Conservation (phyloP, 164 flowering plant genomes). For the Umbilicus rupestris region DNA sequence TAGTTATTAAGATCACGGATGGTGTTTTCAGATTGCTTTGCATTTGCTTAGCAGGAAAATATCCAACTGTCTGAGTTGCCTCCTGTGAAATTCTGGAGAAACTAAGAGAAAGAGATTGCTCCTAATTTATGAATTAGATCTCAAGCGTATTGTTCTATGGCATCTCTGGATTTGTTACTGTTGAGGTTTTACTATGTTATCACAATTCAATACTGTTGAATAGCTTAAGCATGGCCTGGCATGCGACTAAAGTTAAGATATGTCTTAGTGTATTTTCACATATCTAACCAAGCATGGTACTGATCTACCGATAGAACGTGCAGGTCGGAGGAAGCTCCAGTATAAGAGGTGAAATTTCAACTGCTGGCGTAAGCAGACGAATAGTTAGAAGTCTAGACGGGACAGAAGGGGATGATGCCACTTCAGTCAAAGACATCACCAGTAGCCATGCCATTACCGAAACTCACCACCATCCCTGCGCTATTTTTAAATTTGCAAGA, state of each 20-base stretch:
- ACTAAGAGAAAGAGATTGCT: background rate
- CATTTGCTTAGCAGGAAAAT: background rate
- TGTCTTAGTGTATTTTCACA: too few species aligned
- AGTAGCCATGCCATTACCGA: background rate
- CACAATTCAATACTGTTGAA: too few species aligned
- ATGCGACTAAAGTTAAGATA: background rate
- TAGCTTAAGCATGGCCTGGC: background rate
- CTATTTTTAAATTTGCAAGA: background rate
- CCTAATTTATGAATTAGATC: background rate
- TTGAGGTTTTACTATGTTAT: too few species aligned
- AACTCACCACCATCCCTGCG: background rate
- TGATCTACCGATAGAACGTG: background rate
- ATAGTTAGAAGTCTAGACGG: background rate
- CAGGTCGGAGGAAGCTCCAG: constrained; percentile 7
- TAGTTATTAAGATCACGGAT: background rate
- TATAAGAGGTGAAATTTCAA: background rate
- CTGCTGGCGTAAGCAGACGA: background rate
- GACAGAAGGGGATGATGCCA: background rate
- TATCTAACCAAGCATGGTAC: background rate
- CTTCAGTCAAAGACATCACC: background rate
- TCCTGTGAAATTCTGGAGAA: background rate
- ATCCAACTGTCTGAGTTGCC: background rate
- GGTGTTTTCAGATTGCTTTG: background rate
- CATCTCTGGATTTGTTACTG: background rate
- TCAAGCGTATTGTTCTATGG: background rate